Evolutionary conservation across 768 basidiomycete genomes (phyloP), one percentile per base, ranked within the genome.

Genomic region (Albatrellus ellisii): DNA sequence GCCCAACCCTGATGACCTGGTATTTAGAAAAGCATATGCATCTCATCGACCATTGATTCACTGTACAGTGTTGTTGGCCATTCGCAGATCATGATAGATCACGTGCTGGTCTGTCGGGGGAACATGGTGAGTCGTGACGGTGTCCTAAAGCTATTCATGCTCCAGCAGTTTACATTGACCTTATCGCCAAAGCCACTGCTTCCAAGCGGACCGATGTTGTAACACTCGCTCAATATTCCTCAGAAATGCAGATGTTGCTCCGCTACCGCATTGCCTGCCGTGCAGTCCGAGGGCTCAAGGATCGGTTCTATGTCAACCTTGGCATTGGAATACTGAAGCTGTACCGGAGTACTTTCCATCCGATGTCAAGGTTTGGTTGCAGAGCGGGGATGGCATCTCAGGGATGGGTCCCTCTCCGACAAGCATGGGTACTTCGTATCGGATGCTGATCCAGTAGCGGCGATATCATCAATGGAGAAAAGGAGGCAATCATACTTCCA

Each of bases 401-500:
- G 86, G 86, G 36, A 83, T 83, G 85, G 83, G 83, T 0, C 88
- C 88, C n/a, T 88, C 87, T 53, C 88, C 88, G 18, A 83, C 82
- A 4, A 66, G 21, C 29, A 31, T 39, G n/a, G 28, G 25, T 43
- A n/a, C 33, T 27, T 36, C 33, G 35, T 34, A 39, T 29, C 39
- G n/a, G 22, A 14, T 36, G 18, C 21, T 28, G 25, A 35, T 24
- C 20, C 26, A 26, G 15, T 18, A 25, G 48, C 50, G 86, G 85
- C 27, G 90, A 95, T 59, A 72, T 92, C 49, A 85, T 94, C 54
- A 95, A 95, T 51, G 91, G 91, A 29, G 90, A 91, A 17, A 95
- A 95, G 59, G 89, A 94, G 62, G 91, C 89, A 4, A 76, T 95
- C 36, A 95, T 92, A n/a, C n/a, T n/a, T n/a, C n/a, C n/a, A 4